Evolutionary conservation across 2,329 filamentous ascomycete genomes (phyloP).

Genomic region (Xylaria polymorpha): DNA sequence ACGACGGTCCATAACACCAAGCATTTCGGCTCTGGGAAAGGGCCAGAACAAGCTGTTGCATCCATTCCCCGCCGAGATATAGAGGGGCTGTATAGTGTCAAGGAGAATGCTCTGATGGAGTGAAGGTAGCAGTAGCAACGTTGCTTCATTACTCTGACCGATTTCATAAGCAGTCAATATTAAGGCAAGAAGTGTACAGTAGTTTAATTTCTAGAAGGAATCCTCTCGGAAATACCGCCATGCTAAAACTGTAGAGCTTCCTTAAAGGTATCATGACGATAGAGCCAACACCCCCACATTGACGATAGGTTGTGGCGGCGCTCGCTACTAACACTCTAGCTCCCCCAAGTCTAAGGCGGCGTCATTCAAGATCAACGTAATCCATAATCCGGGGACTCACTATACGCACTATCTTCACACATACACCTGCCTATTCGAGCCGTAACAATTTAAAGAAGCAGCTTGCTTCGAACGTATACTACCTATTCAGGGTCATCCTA

Average conservation of each 20-base stretch:
- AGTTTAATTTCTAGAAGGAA: background rate
- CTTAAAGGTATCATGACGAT: background rate
- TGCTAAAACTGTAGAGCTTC: background rate
- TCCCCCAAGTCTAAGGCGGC: background rate
- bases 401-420: background rate
- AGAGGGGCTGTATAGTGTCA: background rate
- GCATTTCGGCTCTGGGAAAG: background rate
- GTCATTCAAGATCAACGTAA: background rate
- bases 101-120: constrained; percentile 3
- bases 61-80: background rate
- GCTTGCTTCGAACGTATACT: background rate
- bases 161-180: background rate
- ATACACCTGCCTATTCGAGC: background rate
- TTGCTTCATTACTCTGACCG: background rate
- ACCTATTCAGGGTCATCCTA: background rate
- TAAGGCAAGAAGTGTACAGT: background rate
- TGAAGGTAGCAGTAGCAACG: background rate
- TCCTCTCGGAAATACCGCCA: background rate
- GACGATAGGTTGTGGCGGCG: background rate
- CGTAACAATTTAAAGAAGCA: background rate
- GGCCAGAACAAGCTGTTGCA: background rate
- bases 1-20: background rate
- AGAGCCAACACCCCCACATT: background rate
- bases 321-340: background rate
- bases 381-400: background rate